Percentiles rank a stretch among this genome's conserved stretches.
These are phyloP conservation scores for Gaeumannomyces sp. DNA, from an alignment of 2,329 filamentous ascomycete genomes.

Conservation along the genomic window DNA sequence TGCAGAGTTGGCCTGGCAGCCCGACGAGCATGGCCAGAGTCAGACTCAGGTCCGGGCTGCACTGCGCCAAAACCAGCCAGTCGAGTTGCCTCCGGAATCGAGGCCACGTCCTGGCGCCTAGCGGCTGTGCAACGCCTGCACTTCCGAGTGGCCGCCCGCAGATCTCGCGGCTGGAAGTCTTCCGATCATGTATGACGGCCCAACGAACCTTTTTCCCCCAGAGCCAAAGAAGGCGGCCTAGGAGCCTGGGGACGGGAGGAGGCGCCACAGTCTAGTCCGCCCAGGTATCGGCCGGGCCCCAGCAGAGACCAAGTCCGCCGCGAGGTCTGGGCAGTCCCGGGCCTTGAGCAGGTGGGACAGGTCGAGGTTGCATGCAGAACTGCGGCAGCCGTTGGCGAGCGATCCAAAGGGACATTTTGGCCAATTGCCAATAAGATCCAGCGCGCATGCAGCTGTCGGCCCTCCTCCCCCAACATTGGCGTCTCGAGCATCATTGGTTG, in stretches of 20 bases:
- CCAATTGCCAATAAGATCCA: background rate
- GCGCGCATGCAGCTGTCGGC: background rate
- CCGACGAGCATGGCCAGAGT: background rate
- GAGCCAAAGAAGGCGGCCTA: too few relatives aligned
- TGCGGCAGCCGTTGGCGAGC: background rate
- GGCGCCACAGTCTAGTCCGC: constrained; percentile 1
- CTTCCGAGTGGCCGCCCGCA: background rate
- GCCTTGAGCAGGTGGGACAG: background rate
- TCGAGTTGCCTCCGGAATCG: background rate
- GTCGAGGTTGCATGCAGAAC: background rate
- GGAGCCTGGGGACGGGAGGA: background rate
- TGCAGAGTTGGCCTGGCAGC: background rate
- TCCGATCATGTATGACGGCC: constrained; percentile 8
- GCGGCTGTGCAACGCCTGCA: background rate
- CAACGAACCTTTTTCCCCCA: background rate
- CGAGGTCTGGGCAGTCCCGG: background rate
- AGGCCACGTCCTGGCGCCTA: background rate
- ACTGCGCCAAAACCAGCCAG: background rate
- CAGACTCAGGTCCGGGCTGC: background rate
- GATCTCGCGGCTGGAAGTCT: constrained; percentile 1
- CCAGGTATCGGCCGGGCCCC: background rate
- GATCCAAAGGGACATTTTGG: background rate
- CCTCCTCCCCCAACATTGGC: background rate
- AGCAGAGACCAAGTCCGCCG: background rate
- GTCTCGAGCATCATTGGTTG: background rate